Conservation (phyloP, 306 rosid genomes). For the Medicago ruthenica region DNA sequence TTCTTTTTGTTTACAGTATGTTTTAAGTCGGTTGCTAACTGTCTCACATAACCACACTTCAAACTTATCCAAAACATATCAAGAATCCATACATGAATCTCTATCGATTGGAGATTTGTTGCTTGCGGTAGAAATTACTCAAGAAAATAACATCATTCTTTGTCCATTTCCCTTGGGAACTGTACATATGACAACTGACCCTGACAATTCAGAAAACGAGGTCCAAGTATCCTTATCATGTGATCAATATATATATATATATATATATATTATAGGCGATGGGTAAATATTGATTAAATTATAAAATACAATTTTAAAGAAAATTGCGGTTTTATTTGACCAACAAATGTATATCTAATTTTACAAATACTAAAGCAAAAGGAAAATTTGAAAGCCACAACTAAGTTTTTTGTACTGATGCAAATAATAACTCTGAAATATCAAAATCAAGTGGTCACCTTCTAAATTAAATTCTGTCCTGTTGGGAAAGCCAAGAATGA, state of each 20-base stretch:
- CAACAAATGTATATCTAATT: neutral
- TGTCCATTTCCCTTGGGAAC: neutral
- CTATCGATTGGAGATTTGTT: neutral
- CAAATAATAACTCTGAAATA: neutral
- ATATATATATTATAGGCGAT: too few species aligned
- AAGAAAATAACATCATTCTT: neutral
- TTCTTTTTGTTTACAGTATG: too few species aligned
- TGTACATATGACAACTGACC: neutral
- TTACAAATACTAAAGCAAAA: neutral
- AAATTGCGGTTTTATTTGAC: neutral
- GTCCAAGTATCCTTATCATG: neutral
- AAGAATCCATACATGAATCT: neutral
- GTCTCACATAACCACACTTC: neutral
- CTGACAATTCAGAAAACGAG: neutral
- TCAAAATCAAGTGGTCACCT: neutral
- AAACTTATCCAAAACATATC: neutral
- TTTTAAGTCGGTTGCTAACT: too few species aligned
- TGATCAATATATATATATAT: neutral
- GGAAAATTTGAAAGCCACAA: constrained; percentile 1
- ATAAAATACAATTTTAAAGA: neutral
- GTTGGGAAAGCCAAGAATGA: too few species aligned
- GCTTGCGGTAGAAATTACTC: neutral
- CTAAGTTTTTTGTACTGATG: neutral
- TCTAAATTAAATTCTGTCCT: too few species aligned
- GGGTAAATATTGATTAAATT: neutral